A percentile compares a stretch with the other conserved stretches of the same genome.
phyloP scores from a whole-genome alignment of 2,329 filamentous ascomycete genomes.

The Arthroderma uncinatum region DNA sequence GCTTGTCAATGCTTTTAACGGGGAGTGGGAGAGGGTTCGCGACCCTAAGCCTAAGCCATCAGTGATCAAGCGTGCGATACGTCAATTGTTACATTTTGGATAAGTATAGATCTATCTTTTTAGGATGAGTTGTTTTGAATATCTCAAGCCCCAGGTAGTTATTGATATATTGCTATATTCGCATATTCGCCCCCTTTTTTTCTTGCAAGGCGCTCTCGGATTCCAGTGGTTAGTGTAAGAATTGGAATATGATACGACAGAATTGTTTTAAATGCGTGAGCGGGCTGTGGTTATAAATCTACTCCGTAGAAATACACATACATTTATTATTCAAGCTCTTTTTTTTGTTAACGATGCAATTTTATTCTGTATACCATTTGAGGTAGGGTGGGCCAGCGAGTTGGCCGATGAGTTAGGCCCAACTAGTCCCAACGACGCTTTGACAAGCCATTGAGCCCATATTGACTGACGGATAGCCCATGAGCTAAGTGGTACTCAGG shows the following conservation, averaged over 20 bases:
- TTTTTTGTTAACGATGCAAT: background rate
- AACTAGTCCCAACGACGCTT: no score
- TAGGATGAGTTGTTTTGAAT: background rate
- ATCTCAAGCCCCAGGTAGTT: background rate
- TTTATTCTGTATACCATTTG: background rate
- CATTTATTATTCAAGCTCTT: background rate
- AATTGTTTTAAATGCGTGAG: background rate
- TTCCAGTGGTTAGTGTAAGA: background rate
- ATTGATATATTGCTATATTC: background rate
- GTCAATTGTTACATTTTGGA: background rate
- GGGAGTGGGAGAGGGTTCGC: slow-evolving; percentile 65
- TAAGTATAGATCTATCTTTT: background rate
- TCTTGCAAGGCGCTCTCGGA: background rate
- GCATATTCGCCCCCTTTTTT: background rate
- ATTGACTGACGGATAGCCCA: no score
- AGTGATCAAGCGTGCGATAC: slow-evolving; percentile 17
- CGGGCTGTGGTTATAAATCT: background rate
- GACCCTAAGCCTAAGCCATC: slow-evolving; percentile 39
- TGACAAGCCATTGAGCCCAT: no score
- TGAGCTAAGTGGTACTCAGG: no score
- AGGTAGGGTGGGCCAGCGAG: background rate
- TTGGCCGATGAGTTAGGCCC: no score
- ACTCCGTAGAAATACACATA: background rate
- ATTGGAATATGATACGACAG: background rate
- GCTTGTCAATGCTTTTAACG: slow-evolving; percentile 96